phyloP scores from a whole-genome alignment of 768 basidiomycete species.

The Guyanaporus albipodus region DNA sequence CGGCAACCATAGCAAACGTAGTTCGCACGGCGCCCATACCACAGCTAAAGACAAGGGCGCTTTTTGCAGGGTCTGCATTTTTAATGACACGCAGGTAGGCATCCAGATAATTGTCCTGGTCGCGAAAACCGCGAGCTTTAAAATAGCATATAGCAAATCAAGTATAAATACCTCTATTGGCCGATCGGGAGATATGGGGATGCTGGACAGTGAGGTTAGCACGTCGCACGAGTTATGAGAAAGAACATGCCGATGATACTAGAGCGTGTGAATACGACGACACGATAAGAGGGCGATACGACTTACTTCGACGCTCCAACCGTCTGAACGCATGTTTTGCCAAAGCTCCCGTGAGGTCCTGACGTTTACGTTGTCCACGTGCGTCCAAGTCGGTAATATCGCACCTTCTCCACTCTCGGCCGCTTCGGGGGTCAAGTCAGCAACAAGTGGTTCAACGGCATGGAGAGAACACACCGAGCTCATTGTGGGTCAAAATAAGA shows the following conservation, averaged over 20 bases:
- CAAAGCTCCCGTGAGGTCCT: conserved; percentile 85
- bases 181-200: conserved; percentile 91
- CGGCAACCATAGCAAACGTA: conserved; percentile 97
- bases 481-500: conserved; percentile 89
- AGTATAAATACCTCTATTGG: conserved; percentile 69
- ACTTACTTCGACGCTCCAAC: conserved; percentile 86
- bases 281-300: background rate
- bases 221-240: background rate
- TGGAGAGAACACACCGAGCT: conserved; percentile 55
- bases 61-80: conserved; percentile 70
- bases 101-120: conserved; percentile 90
- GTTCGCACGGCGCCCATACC: conserved; percentile 97
- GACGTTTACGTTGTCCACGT: conserved; percentile 80
- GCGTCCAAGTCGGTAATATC: conserved; percentile 91
- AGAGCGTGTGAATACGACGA: conserved; percentile 13
- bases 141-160: background rate
- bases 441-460: background rate
- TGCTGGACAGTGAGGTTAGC: conserved; percentile 42
- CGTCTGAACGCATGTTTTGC: conserved; percentile 69
- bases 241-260: conserved; percentile 70
- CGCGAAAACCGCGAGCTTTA: background rate
- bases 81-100: conserved; percentile 84
- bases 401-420: conserved; percentile 68
- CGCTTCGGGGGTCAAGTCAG: conserved; percentile 29
- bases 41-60: conserved; percentile 89